Base-by-base conservation (phyloP, 139 green algal species). In the Chlorella sp. region DNA sequence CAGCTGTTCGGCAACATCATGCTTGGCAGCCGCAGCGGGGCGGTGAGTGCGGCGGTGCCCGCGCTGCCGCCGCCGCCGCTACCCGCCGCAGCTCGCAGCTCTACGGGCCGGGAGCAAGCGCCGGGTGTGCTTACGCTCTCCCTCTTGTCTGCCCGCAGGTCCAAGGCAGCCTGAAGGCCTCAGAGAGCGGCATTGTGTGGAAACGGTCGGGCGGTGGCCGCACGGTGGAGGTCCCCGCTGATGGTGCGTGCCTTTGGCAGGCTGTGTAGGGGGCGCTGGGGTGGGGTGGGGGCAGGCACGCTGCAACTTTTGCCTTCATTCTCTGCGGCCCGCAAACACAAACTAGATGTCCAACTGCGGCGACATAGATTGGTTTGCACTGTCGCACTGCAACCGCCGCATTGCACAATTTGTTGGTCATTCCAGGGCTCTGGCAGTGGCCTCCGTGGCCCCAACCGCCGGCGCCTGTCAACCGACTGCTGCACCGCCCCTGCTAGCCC, bases 161-260 rank as follows among this genome's bases (percentile, higher is more conserved):
- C 61, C 39, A 84, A 60, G 91, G 91, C 36, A 91, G 80, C 71
- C 85, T 94, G 61, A 91, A 93, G 30, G 71, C 91, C 3, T 87
- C 83, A 3, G 32, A 32, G 1, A 21, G 36, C 11, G 91, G 91
- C 5, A 76, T 94, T 16, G 79, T 90, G 53, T 94, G 91, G 91
- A 94, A 94, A 42, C 78, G 86, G 40, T 84, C 75, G 0, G 90
- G 91, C 24, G 89, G 89, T 30, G 91, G 91, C 3, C 83, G 75
- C 3, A 85, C 90, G 2, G 84, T 94, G 30, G 91, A 94, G 81
- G 86, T 93, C 36, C 24, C 91, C 12, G 39, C 86, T 11, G 73
- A 83, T 73, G 90, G 87, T 92, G 77, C 22, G 86, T 57, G 32
- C 36, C 30, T 9, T 16, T 18, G 69, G 66, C 64, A 14, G 64